Evolutionary conservation across 208 protist species (phyloP).

Genomic region (Leishmania major): DNA sequence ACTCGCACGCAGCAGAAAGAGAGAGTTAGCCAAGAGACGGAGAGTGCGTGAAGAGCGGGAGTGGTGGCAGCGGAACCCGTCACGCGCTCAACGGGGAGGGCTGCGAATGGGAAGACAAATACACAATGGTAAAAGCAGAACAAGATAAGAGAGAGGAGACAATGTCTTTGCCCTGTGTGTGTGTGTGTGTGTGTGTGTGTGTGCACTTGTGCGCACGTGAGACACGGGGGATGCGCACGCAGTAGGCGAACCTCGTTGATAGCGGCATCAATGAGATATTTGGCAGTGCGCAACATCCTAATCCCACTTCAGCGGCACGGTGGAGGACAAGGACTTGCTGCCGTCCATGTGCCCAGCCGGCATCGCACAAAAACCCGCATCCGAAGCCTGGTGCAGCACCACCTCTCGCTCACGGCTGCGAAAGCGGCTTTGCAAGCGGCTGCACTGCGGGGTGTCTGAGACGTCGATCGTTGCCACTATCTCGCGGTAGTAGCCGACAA

Average conservation of each 20-base stretch:
- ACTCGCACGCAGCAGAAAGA: neutral
- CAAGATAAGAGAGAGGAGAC: neutral
- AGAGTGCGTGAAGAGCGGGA: neutral
- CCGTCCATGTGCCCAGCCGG: neutral
- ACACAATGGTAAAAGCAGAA: neutral
- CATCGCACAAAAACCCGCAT: neutral
- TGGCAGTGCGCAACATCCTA: neutral
- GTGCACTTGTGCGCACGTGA: neutral
- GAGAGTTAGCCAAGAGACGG: neutral
- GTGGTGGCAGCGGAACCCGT: neutral
- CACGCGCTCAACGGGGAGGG: neutral
- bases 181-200: no score
- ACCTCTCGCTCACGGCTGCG: neutral
- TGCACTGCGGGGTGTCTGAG: slow-evolving; percentile 10
- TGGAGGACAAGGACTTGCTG: neutral
- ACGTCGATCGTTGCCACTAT: slow-evolving; percentile 19
- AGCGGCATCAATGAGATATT: neutral
- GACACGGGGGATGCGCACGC: neutral
- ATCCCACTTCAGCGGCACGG: neutral
- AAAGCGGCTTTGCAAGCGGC: neutral
- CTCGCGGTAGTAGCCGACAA: slow-evolving; percentile 28
- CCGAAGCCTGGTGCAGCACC: no score
- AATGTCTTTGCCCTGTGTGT: neutral
- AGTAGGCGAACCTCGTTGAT: neutral
- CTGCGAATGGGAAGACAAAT: neutral